Evolutionary conservation across 352 stramenopile species (phyloP).

Genomic region (Globisporangium carolinianum): DNA sequence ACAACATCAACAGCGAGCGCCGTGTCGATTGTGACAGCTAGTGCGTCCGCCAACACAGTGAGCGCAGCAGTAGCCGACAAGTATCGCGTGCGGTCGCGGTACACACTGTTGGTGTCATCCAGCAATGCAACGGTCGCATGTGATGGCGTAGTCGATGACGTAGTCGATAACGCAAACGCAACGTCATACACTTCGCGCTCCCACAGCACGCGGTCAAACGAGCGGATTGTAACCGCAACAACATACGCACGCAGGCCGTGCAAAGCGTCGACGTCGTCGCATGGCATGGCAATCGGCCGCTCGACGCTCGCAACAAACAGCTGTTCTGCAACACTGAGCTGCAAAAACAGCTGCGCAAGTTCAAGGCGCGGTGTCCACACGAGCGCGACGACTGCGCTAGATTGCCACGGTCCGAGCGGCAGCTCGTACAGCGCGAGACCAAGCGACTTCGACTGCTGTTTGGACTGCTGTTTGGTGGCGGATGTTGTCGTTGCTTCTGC

Average conservation of each 20-base stretch:
- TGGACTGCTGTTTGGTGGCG: constrained; percentile 16
- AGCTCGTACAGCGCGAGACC: constrained; percentile 49
- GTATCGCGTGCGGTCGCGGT: constrained; percentile 35
- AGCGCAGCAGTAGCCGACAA: constrained; percentile 12
- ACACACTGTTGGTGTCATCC: constrained; percentile 19
- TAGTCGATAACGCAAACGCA: constrained; percentile 14
- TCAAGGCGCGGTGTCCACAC: constrained; percentile 39
- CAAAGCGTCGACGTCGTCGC: constrained; percentile 29
- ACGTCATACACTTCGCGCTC: constrained; percentile 46
- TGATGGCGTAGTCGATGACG: not conserved
- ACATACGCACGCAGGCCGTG: constrained; percentile 47
- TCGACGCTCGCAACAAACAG: constrained; percentile 28
- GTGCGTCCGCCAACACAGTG: constrained; percentile 30
- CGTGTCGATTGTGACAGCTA: constrained; percentile 28
- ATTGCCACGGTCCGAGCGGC: constrained; percentile 23
- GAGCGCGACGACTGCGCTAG: constrained; percentile 41
- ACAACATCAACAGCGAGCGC: constrained; percentile 47
- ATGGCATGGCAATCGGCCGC: constrained; percentile 20
- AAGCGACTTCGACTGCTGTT: constrained; percentile 5
- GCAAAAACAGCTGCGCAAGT: constrained; percentile 37
- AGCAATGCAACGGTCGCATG: constrained; percentile 21
- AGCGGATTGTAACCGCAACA: constrained; percentile 35
- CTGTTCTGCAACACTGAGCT: constrained; percentile 39
- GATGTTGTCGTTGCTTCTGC: constrained; percentile 21
- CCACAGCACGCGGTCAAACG: constrained; percentile 36